These are phyloP conservation scores for Neurospora terricola DNA, from an alignment of 495 filamentous ascomycete genomes.

Conservation along the genomic window DNA sequence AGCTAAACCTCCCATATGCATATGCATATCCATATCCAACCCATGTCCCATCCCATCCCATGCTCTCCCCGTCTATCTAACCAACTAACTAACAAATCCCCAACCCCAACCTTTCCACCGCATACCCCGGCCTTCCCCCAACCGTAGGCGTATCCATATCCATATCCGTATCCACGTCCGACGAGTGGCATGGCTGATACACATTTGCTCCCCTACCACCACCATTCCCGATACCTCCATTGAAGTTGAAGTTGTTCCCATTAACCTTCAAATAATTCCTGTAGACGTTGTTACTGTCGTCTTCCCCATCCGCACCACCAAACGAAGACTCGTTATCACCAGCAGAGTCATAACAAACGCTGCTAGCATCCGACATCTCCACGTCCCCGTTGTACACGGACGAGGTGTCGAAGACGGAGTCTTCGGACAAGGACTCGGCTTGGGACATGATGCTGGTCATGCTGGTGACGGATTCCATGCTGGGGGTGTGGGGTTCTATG, in stretches of 20 bases:
- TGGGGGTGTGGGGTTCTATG: slow-evolving; percentile 8
- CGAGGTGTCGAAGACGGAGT: not conserved
- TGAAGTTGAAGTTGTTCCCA: not conserved
- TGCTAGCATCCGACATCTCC: slow-evolving; percentile 35
- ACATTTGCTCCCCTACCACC: not conserved
- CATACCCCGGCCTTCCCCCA: slow-evolving; percentile 4
- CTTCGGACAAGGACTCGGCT: not conserved
- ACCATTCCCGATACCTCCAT: not conserved
- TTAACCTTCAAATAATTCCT: not conserved
- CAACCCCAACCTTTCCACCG: slow-evolving; percentile 4
- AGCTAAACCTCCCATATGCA: not conserved
- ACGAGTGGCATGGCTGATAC: not conserved
- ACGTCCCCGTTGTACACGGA: slow-evolving; percentile 18
- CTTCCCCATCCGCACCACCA: not conserved
- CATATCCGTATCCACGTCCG: slow-evolving; percentile 21
- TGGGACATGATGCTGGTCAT: not conserved
- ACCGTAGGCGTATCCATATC: slow-evolving; percentile 24
- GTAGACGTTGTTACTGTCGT: not conserved
- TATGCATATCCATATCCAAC: too few species aligned
- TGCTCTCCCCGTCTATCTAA: slow-evolving; percentile 1
- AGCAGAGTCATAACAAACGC: slow-evolving; percentile 13
- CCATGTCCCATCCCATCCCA: not conserved
- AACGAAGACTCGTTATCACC: slow-evolving; percentile 15
- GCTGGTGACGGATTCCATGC: slow-evolving; percentile 6
- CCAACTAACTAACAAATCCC: slow-evolving; percentile 2